Conservation (phyloP, 805 yeast species). For the Candida cerambycidarum region DNA sequence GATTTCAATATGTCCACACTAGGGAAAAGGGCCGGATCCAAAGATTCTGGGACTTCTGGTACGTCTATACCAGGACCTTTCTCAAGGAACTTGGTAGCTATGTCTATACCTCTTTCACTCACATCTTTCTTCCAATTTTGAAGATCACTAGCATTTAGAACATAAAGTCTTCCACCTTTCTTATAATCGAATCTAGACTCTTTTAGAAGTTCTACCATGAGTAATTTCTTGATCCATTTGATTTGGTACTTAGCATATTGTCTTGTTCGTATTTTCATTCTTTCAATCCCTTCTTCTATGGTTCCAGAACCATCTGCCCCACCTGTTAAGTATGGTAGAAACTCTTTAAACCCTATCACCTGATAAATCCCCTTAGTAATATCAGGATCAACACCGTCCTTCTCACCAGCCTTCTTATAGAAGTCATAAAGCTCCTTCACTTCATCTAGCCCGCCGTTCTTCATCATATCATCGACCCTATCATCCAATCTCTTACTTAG, state of each 20-base stretch:
- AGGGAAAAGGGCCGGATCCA: conserved; percentile 26
- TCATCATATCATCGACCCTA: conserved; percentile 84
- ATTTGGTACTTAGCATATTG: conserved; percentile 86
- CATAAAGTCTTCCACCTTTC: conserved; percentile 63
- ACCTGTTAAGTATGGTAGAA: conserved; percentile 63
- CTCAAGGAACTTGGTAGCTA: conserved; percentile 40
- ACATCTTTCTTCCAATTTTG: conserved; percentile 60
- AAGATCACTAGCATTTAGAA: conserved; percentile 78
- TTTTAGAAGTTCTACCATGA: conserved; percentile 58
- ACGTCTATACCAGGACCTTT: conserved; percentile 23
- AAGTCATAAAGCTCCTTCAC: conserved; percentile 55
- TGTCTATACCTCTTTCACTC: conserved; percentile 49
- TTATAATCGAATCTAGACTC: conserved; percentile 46
- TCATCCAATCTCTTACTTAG: conserved; percentile 66
- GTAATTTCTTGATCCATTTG: conserved; percentile 80
- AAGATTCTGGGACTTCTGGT: conserved; percentile 28
- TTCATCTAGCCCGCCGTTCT: conserved; percentile 67
- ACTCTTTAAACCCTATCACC: conserved; percentile 91
- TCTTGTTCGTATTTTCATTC: conserved; percentile 82
- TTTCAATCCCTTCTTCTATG: conserved; percentile 48
- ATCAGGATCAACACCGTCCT: conserved; percentile 37
- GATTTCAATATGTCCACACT: conserved; percentile 18
- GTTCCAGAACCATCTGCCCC: too few species aligned
- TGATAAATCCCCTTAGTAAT: conserved; percentile 85
- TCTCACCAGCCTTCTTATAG: conserved; percentile 29